These are phyloP conservation scores for Phtheirospermum japonicum DNA, from an alignment of 257 asterid genomes.

Conservation along the genomic window DNA sequence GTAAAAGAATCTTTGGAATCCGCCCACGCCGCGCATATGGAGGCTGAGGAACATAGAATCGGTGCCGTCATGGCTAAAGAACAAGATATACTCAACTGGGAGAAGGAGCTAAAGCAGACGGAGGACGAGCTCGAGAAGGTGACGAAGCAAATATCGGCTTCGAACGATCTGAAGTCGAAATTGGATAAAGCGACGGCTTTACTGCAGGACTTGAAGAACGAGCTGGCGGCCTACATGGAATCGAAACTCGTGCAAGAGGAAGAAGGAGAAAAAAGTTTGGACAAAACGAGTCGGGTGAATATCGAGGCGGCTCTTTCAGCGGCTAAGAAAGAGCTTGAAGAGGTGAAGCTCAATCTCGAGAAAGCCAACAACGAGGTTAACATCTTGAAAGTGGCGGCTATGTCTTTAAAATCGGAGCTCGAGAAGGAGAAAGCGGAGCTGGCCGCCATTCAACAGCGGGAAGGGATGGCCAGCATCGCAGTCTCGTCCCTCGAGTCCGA, in stretches of 20 bases:
- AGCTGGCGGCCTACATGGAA: conserved; percentile 83
- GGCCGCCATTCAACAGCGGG: conserved; percentile 57
- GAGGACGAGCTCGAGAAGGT: conserved; percentile 66
- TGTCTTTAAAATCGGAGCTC: conserved; percentile 56
- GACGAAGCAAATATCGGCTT: conserved; percentile 43
- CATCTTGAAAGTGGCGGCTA: conserved; percentile 68
- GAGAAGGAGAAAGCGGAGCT: conserved; percentile 68
- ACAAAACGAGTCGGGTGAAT: conserved; percentile 43
- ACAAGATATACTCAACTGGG: conserved; percentile 73
- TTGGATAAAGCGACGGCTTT: conserved; percentile 56
- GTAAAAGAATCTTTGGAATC: conserved; percentile 78
- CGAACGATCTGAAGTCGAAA: conserved; percentile 65
- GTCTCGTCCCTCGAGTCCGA: conserved; percentile 84
- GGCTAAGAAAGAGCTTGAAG: conserved; percentile 75
- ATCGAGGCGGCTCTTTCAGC: conserved; percentile 50
- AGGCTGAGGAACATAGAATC: conserved; percentile 86
- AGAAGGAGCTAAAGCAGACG: conserved; percentile 64
- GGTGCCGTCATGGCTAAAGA: conserved; percentile 81
- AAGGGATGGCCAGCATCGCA: conserved; percentile 80
- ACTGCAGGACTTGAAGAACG: conserved; percentile 60
- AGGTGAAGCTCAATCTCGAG: conserved; percentile 63
- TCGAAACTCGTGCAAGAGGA: conserved; percentile 39
- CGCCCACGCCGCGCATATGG: conserved; percentile 86
- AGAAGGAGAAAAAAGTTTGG: conserved; percentile 40
- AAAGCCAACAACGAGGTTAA: conserved; percentile 56